A percentile compares a stretch with the other conserved stretches of the same genome.
phyloP scores from a whole-genome alignment of 1,284 basidiomycete species.

The Ustilago trichophora region DNA sequence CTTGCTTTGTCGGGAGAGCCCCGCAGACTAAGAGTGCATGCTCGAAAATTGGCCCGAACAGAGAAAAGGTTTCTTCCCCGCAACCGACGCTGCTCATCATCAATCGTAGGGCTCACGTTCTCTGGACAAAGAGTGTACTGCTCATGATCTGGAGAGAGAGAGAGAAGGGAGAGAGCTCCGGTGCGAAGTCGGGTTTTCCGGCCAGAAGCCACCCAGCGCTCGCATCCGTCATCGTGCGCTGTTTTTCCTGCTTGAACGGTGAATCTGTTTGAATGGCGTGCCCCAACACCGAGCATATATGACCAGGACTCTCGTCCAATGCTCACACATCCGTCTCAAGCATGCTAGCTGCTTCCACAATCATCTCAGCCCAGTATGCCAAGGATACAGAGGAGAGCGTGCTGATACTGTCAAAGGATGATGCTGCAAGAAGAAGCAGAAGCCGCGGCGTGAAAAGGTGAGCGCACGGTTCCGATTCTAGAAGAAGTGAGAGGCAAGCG shows the following conservation, averaged over 20 bases:
- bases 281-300: no score
- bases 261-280: no score
- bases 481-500: constrained; percentile 5
- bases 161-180: no score
- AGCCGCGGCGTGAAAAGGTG: constrained; percentile 1
- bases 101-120: no score
- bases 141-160: no score
- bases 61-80: not conserved
- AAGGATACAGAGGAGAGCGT: not conserved
- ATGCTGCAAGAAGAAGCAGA: not conserved
- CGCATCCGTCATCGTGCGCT: constrained; percentile 5
- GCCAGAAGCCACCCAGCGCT: not conserved
- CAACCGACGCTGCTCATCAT: no score
- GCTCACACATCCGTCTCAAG: no score
- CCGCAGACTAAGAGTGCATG: not conserved
- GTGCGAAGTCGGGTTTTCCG: constrained; percentile 1
- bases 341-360: no score
- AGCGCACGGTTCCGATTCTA: constrained; percentile 12
- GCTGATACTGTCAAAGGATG: not conserved
- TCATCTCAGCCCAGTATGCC: no score
- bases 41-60: not conserved
- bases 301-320: no score
- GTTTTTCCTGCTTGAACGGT: no score
- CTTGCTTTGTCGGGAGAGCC: constrained; percentile 8
- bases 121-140: no score